phyloP scores from a whole-genome alignment of 441 rosid genomes.

The Isatis lusitanica region DNA sequence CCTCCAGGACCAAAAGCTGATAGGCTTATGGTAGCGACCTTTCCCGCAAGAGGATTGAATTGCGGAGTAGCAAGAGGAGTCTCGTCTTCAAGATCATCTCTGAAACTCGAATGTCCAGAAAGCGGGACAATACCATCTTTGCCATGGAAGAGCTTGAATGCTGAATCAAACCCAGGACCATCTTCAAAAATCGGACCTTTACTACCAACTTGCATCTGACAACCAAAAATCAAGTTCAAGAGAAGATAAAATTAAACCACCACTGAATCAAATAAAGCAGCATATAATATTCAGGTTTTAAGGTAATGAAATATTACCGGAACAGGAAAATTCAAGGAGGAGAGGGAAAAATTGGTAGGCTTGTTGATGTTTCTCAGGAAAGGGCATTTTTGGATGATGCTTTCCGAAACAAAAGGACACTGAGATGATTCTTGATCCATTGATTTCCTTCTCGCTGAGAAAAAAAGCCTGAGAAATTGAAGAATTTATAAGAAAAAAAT shows the following conservation, averaged over 20 bases:
- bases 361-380: constrained; percentile 79
- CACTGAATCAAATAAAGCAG: background rate
- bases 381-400: constrained; percentile 64
- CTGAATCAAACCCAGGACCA: constrained; percentile 65
- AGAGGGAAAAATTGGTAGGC: constrained; percentile 68
- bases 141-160: constrained; percentile 80
- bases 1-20: constrained; percentile 72
- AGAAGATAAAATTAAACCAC: background rate
- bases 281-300: background rate
- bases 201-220: constrained; percentile 46
- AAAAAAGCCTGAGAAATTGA: constrained; percentile 9
- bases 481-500: background rate
- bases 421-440: constrained; percentile 45
- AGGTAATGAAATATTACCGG: constrained; percentile 40
- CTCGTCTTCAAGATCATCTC: constrained; percentile 38
- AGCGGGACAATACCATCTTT: constrained; percentile 81
- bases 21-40: constrained; percentile 71
- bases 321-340: constrained; percentile 48
- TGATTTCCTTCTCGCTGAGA: constrained; percentile 6
- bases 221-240: constrained; percentile 9
- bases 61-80: constrained; percentile 43
- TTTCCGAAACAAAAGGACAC: constrained; percentile 51
- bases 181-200: constrained; percentile 89
- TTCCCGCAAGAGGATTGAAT: constrained; percentile 70
- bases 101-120: constrained; percentile 40